Percentiles rank a stretch among this genome's conserved stretches.
phyloP scores from a whole-genome alignment of 108 stramenopile species.

The Discostella pseudostelligera region DNA sequence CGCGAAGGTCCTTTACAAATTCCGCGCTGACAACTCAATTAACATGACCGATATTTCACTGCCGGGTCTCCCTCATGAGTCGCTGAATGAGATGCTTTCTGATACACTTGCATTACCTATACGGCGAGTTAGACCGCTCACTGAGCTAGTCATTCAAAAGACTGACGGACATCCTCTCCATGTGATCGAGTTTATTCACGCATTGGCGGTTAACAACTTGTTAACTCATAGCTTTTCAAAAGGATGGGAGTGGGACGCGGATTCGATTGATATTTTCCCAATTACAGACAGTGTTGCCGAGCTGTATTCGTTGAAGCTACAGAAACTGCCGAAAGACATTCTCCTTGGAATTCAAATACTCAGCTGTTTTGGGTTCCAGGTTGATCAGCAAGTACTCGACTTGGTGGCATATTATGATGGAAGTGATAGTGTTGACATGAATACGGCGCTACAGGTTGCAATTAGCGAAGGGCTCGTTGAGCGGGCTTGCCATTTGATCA shows the following conservation, averaged over 20 bases:
- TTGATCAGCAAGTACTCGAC: constrained; percentile 19
- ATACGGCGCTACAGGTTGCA: constrained; percentile 3
- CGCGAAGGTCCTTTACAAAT: constrained; percentile 6
- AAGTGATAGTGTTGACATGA: constrained; percentile 21
- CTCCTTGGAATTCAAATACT: constrained; percentile 25
- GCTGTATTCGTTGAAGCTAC: constrained; percentile 20
- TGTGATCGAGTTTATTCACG: constrained; percentile 25
- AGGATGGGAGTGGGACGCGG: constrained; percentile 34
- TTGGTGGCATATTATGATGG: constrained; percentile 21
- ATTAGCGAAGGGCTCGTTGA: constrained; percentile 16
- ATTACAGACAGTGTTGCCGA: constrained; percentile 37
- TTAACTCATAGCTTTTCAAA: constrained; percentile 23
- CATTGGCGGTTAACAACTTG: constrained; percentile 15
- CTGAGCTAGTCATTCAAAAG: constrained; percentile 23
- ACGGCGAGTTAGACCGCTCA: constrained; percentile 16
- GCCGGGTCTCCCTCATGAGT: constrained; percentile 5
- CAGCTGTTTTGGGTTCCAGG: constrained; percentile 25
- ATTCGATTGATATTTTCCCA: constrained; percentile 14
- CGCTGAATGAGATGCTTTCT: constrained; percentile 25
- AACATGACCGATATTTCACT: constrained; percentile 21
- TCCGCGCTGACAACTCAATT: constrained; percentile 11
- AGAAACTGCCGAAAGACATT: constrained; percentile 9
- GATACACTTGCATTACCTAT: constrained; percentile 18
- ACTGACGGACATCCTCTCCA: constrained; percentile 26
- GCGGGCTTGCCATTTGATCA: constrained; percentile 3